Conservation (phyloP, 305 asterid species). For the Coffea humblotiana region DNA sequence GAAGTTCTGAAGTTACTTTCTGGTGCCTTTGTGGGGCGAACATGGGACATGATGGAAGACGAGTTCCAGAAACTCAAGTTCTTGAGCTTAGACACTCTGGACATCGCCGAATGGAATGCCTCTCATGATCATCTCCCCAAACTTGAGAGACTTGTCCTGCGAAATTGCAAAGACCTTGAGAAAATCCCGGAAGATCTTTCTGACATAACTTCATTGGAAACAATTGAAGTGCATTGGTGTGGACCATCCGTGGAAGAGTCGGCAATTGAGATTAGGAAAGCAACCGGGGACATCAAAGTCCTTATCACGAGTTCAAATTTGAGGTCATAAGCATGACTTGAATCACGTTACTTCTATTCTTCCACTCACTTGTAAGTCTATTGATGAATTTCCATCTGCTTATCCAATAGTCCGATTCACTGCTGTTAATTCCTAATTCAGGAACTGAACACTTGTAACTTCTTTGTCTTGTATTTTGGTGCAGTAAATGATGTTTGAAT, state of each 20-base stretch:
- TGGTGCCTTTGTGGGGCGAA: constrained; percentile 10
- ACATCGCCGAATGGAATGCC: neutral
- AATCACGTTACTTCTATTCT: no score
- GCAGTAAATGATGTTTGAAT: no score
- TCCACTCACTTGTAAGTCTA: no score
- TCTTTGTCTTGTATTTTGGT: no score
- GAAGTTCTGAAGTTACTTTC: constrained; percentile 11
- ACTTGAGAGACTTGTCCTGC: constrained; percentile 16
- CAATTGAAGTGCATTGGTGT: constrained; percentile 20
- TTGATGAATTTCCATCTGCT: no score
- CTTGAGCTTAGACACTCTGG: neutral
- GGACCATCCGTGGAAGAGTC: constrained; percentile 12
- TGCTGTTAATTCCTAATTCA: no score
- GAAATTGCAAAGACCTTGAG: constrained; percentile 21
- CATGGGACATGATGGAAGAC: constrained; percentile 11
- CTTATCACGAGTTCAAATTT: no score
- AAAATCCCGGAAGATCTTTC: constrained; percentile 14
- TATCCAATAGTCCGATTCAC: no score
- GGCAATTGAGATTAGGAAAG: neutral
- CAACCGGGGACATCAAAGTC: no score
- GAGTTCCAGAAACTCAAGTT: constrained; percentile 2
- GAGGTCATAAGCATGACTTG: no score
- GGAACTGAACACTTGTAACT: no score
- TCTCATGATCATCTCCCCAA: constrained; percentile 17
- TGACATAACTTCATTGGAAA: neutral